phyloP scores from a whole-genome alignment of 106 monocot genomes.

The Vanilla planifolia region DNA sequence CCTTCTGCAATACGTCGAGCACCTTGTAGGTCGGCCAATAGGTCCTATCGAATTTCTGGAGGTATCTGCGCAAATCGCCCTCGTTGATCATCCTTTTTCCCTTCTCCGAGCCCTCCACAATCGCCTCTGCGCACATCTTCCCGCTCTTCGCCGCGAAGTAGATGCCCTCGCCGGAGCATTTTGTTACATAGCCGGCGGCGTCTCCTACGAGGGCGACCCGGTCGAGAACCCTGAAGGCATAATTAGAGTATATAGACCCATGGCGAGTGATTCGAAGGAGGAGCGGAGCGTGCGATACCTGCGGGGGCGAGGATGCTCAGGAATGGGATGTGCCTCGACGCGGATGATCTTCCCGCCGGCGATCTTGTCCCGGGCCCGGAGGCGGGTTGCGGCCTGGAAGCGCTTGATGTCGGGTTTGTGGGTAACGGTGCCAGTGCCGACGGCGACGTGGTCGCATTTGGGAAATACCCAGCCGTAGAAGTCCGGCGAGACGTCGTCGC shows the following conservation, averaged over 20 bases:
- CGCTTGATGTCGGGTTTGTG: constrained; percentile 91
- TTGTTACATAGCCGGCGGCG: constrained; percentile 92
- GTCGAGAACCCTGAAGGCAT: constrained; percentile 28
- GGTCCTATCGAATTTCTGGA: constrained; percentile 66
- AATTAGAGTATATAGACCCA: no score
- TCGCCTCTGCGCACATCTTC: constrained; percentile 83
- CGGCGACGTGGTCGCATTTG: constrained; percentile 96
- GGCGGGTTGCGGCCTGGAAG: constrained; percentile 85
- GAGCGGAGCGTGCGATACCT: constrained; percentile 23
- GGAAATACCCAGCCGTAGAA: constrained; percentile 99
- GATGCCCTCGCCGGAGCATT: constrained; percentile 98
- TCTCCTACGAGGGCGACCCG: constrained; percentile 80
- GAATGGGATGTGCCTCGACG: constrained; percentile 90
- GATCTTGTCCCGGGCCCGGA: constrained; percentile 75
- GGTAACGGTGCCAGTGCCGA: constrained; percentile 93
- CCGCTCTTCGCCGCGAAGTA: constrained; percentile 96
- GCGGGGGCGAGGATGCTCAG: constrained; percentile 69
- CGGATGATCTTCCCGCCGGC: constrained; percentile 76
- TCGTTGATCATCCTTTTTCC: constrained; percentile 72
- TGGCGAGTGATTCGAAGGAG: no score
- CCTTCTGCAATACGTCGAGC: constrained; percentile 92
- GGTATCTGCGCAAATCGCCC: constrained; percentile 65
- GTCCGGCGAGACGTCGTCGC: constrained; percentile 87
- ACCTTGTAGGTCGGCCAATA: constrained; percentile 99
- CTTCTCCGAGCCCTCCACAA: constrained; percentile 56